phyloP scores from a whole-genome alignment of 352 stramenopile species.

The Globisporangium uncinulatum region DNA sequence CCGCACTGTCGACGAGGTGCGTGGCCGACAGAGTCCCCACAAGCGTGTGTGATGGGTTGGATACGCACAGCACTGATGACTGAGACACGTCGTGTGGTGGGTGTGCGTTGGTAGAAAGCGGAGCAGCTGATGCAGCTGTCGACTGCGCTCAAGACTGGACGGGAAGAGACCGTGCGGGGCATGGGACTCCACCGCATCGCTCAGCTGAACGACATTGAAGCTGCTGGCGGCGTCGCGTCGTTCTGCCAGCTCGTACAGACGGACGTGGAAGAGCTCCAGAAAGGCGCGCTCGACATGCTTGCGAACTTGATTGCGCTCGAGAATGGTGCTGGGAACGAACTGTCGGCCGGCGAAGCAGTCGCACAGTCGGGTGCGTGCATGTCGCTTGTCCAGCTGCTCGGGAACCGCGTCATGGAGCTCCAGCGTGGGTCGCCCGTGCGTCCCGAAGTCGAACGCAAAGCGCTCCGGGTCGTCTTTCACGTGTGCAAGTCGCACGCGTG shows the following conservation, averaged over 20 bases:
- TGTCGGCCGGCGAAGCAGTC: constrained; percentile 58
- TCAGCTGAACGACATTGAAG: constrained; percentile 82
- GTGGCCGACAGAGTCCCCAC: background rate
- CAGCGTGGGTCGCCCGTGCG: constrained; percentile 35
- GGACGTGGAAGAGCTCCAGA: constrained; percentile 48
- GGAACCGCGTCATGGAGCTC: constrained; percentile 48
- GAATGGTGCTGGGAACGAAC: constrained; percentile 63
- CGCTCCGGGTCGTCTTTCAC: constrained; percentile 69
- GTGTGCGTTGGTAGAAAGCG: constrained; percentile 31
- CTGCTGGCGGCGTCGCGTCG: constrained; percentile 60
- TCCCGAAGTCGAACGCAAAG: constrained; percentile 63
- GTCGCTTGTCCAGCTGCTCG: constrained; percentile 56
- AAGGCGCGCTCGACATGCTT: constrained; percentile 63
- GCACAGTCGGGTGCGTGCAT: constrained; percentile 49
- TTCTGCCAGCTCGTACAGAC: constrained; percentile 66
- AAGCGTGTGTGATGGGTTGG: too few species aligned
- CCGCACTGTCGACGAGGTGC: constrained; percentile 31
- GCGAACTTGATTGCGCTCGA: constrained; percentile 69
- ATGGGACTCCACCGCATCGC: constrained; percentile 72
- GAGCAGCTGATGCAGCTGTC: constrained; percentile 66
- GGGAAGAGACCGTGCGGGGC: constrained; percentile 51
- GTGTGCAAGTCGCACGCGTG: constrained; percentile 57
- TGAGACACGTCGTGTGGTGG: background rate
- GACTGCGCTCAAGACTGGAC: constrained; percentile 41
- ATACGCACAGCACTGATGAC: too few species aligned